phyloP scores from a whole-genome alignment of 2,329 filamentous ascomycete genomes.

The Fusarium clavum region DNA sequence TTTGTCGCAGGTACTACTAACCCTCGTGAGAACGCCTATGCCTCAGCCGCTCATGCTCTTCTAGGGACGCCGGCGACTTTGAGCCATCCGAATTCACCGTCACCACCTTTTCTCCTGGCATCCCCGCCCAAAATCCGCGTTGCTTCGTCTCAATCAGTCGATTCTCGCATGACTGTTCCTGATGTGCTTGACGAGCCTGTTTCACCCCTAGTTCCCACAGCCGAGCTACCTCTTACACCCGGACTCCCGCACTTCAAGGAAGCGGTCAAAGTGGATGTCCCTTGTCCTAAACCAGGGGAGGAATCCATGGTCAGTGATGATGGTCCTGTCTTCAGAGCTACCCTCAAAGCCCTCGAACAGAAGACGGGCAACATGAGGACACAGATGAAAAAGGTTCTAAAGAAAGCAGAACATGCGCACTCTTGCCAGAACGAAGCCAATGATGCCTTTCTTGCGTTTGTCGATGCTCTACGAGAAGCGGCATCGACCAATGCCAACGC shows the following conservation, averaged over 20 bases:
- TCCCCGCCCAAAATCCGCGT: conserved; percentile 82
- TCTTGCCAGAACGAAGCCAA: conserved; percentile 85
- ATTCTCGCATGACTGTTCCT: conserved; percentile 81
- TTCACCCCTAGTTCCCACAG: conserved; percentile 61
- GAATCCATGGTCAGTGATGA: conserved; percentile 89
- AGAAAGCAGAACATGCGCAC: conserved; percentile 90
- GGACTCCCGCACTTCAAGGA: conserved; percentile 53
- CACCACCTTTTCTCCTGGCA: conserved; percentile 77
- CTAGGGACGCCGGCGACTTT: conserved; percentile 58
- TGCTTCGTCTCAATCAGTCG: conserved; percentile 87
- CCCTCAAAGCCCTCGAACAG: conserved; percentile 95
- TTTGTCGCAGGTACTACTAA: conserved; percentile 83
- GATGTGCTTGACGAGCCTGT: conserved; percentile 70
- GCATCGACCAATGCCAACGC: conserved; percentile 93
- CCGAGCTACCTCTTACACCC: conserved; percentile 52
- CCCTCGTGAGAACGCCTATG: conserved; percentile 2
- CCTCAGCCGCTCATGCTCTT: conserved; percentile 30
- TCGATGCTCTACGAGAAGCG: conserved; percentile 87
- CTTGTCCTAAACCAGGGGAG: conserved; percentile 84
- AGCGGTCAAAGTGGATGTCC: conserved; percentile 85
- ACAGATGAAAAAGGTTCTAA: conserved; percentile 96
- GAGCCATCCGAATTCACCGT: conserved; percentile 73
- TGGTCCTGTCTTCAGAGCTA: conserved; percentile 94
- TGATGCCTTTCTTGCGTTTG: conserved; percentile 83
- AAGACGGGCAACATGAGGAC: conserved; percentile 94